Percentiles rank a stretch among this genome's conserved stretches.
Evolutionary conservation across 768 basidiomycete genomes (phyloP).

Genomic region (Suillus plorans): DNA sequence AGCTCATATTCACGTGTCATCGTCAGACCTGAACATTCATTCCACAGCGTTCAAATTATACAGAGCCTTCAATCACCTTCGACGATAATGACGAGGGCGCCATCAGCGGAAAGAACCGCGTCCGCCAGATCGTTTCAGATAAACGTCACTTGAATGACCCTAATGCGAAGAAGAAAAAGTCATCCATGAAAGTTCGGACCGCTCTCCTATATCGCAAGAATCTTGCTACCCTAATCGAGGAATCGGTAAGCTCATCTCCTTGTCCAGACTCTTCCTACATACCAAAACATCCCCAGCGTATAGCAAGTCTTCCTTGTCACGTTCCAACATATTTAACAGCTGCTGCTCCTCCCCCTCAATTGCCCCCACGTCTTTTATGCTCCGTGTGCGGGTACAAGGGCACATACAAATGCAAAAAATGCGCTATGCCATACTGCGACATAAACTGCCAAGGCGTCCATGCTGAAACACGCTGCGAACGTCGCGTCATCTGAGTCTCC

Average conservation of each 20-base stretch:
- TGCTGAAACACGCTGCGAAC: slow-evolving; percentile 78
- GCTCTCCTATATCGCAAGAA: slow-evolving; percentile 84
- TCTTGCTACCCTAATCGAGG: slow-evolving; percentile 68
- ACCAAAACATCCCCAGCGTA: slow-evolving; percentile 42
- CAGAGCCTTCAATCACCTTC: slow-evolving; percentile 50
- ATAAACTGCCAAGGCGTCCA: slow-evolving; percentile 72
- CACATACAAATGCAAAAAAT: slow-evolving; percentile 73
- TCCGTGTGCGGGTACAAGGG: slow-evolving; percentile 90
- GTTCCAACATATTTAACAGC: slow-evolving; percentile 75
- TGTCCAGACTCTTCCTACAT: not conserved
- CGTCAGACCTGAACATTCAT: slow-evolving; percentile 10
- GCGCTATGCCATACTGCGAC: slow-evolving; percentile 77
- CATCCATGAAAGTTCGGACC: slow-evolving; percentile 76
- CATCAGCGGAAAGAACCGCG: slow-evolving; percentile 41
- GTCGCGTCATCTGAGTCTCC: slow-evolving; percentile 52
- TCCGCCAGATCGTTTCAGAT: slow-evolving; percentile 1
- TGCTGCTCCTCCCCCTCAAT: slow-evolving; percentile 52
- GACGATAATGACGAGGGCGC: slow-evolving; percentile 50
- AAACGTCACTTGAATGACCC: slow-evolving; percentile 26
- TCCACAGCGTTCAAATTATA: slow-evolving; percentile 75
- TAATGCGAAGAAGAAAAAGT: slow-evolving; percentile 63
- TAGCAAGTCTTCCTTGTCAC: slow-evolving; percentile 50
- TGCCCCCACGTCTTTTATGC: slow-evolving; percentile 73
- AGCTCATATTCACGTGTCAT: not conserved
- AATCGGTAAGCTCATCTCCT: slow-evolving; percentile 59